Conservation (phyloP, 768 basidiomycete genomes). For the Tylopilus sp. region DNA sequence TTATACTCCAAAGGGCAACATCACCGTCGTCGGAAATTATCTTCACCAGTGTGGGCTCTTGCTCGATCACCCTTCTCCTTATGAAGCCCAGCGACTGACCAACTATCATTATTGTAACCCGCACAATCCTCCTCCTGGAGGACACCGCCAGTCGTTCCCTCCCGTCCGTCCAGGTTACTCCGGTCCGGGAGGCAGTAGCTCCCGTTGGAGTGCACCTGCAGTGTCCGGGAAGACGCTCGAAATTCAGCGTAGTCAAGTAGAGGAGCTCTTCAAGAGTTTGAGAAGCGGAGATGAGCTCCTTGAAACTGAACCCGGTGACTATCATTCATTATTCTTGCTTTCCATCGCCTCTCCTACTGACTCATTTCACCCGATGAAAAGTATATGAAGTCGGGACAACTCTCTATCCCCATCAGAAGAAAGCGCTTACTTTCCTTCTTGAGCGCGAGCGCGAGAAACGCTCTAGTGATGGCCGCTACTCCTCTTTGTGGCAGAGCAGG, state of each 20-base stretch:
- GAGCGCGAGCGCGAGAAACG: slow-evolving; percentile 76
- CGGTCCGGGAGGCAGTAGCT: slow-evolving; percentile 35
- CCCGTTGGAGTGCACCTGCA: slow-evolving; percentile 55
- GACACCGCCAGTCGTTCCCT: slow-evolving; percentile 44
- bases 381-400: slow-evolving; percentile 74
- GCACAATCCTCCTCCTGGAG: slow-evolving; percentile 77
- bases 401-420: slow-evolving; percentile 97
- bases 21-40: slow-evolving; percentile 74
- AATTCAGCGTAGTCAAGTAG: slow-evolving; percentile 89
- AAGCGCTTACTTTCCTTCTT: slow-evolving; percentile 91
- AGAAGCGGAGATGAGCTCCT: slow-evolving; percentile 82
- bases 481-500: slow-evolving; percentile 69
- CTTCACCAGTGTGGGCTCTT: slow-evolving; percentile 65
- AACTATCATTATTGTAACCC: slow-evolving; percentile 81
- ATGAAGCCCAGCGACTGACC: slow-evolving; percentile 56
- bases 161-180: slow-evolving; percentile 41
- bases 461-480: slow-evolving; percentile 55
- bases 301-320: slow-evolving; percentile 83
- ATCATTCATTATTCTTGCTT: slow-evolving; percentile 14
- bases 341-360: slow-evolving; percentile 11
- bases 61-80: slow-evolving; percentile 77
- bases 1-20: slow-evolving; percentile 93
- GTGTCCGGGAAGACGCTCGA: slow-evolving; percentile 78
- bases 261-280: slow-evolving; percentile 88
- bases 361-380: slow-evolving; percentile 30